Percentiles rank a stretch among this genome's conserved stretches.
These are phyloP conservation scores for Boletus sp. DNA, from an alignment of 1,284 basidiomycete genomes.

Conservation along the genomic window DNA sequence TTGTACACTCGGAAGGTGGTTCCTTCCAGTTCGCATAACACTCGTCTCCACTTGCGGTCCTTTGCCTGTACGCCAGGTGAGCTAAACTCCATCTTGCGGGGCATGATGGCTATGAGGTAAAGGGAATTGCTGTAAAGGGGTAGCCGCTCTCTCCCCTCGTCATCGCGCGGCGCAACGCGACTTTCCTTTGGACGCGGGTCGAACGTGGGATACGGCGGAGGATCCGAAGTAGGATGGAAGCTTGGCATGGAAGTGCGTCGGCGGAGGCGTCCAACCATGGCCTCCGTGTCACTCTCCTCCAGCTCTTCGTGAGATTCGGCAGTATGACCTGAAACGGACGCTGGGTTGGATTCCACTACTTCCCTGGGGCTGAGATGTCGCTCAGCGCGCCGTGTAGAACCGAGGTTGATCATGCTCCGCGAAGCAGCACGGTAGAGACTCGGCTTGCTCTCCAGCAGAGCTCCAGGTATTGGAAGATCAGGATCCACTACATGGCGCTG, in stretches of 20 bases:
- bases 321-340: conserved; percentile 19
- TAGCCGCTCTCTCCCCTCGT: conserved; percentile 80
- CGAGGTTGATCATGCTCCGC: conserved; percentile 48
- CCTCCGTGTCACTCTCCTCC: conserved; percentile 32
- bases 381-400: conserved; percentile 30
- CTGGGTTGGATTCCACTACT: conserved; percentile 12
- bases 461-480: conserved; percentile 11
- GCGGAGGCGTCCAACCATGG: conserved; percentile 30
- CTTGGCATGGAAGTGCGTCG: conserved; percentile 41
- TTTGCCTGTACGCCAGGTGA: conserved; percentile 84
- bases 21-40: conserved; percentile 91
- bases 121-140: conserved; percentile 86
- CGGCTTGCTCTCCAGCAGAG: conserved; percentile 29
- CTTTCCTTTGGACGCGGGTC: conserved; percentile 28
- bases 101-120: conserved; percentile 84
- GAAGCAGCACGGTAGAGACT: conserved; percentile 47
- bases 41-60: conserved; percentile 91
- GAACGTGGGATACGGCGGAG: conserved; percentile 42
- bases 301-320: conserved; percentile 22
- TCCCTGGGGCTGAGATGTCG: conserved; percentile 23
- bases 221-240: conserved; percentile 37
- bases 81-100: conserved; percentile 94
- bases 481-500: conserved; percentile 3
- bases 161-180: conserved; percentile 19
- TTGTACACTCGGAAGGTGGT: conserved; percentile 88